Evolutionary conservation across 1,284 basidiomycete species (phyloP).

Genomic region (Naganishia sp.): DNA sequence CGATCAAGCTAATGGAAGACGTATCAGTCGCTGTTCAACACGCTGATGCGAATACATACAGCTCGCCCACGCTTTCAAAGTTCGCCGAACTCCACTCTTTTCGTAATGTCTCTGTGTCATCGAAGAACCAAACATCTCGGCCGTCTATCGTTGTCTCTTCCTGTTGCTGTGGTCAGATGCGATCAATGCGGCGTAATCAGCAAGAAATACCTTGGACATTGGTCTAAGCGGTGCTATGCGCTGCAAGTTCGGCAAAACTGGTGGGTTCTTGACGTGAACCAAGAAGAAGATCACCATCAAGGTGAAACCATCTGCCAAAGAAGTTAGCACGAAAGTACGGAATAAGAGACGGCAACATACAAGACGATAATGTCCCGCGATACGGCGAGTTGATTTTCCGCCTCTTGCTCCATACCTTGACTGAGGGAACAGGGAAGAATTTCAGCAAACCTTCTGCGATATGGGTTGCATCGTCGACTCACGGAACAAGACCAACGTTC

Average conservation of each 20-base stretch:
- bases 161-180: constrained; percentile 51
- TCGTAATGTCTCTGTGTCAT: constrained; percentile 85
- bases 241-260: constrained; percentile 87
- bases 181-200: constrained; percentile 32
- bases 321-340: not conserved
- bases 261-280: constrained; percentile 92
- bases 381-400: constrained; percentile 98
- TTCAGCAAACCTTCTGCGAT: constrained; percentile 15
- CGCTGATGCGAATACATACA: constrained; percentile 59
- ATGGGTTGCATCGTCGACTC: constrained; percentile 30
- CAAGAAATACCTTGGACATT: constrained; percentile 63
- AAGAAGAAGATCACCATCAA: constrained; percentile 97
- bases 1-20: constrained; percentile 69
- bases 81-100: constrained; percentile 93
- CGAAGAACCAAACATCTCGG: constrained; percentile 92
- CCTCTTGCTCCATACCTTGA: constrained; percentile 99
- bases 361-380: constrained; percentile 92
- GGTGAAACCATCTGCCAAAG: constrained; percentile 75
- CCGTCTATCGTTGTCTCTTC: constrained; percentile 86
- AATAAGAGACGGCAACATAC: constrained; percentile 37
- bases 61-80: constrained; percentile 86
- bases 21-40: too few relatives aligned
- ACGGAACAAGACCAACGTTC: constrained; percentile 94
- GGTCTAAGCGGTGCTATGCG: constrained; percentile 82
- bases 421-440: constrained; percentile 53